Conservation (phyloP, 495 filamentous ascomycete genomes). For the Aspergillus sclerotioniger region DNA sequence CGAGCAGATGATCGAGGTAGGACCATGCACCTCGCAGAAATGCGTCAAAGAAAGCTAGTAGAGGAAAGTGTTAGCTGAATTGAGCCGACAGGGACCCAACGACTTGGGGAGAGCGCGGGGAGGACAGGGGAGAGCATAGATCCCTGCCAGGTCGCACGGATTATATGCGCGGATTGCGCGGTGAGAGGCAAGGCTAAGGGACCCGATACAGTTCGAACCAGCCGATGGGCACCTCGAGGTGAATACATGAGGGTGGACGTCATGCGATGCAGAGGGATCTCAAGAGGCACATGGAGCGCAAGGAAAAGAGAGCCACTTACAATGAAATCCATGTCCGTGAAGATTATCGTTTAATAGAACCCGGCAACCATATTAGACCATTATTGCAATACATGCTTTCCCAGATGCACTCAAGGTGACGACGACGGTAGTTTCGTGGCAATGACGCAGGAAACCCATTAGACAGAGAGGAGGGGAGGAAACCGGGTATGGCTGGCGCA, state of each 20-base stretch:
- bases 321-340: slow-evolving; percentile 49
- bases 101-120: slow-evolving; percentile 2
- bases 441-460: slow-evolving; percentile 17
- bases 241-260: slow-evolving; percentile 9
- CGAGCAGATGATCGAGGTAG: slow-evolving; percentile 92
- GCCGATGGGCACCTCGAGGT: neutral
- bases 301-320: slow-evolving; percentile 28
- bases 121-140: slow-evolving; percentile 2
- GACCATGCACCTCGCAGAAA: slow-evolving; percentile 94
- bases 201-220: neutral
- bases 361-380: slow-evolving; percentile 32
- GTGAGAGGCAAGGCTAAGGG: neutral
- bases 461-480: neutral
- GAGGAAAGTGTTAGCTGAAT: slow-evolving; percentile 8
- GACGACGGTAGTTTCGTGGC: slow-evolving; percentile 10
- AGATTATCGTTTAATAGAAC: slow-evolving; percentile 29
- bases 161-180: neutral
- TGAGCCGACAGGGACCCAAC: slow-evolving; percentile 5
- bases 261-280: neutral
- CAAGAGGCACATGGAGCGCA: neutral
- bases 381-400: slow-evolving; percentile 40
- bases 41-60: slow-evolving; percentile 86
- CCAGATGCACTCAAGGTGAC: neutral
- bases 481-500: slow-evolving; percentile 1
- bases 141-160: slow-evolving; percentile 3